These are phyloP conservation scores for Phytophthora kernoviae DNA, from an alignment of 352 stramenopile genomes.

Conservation along the genomic window DNA sequence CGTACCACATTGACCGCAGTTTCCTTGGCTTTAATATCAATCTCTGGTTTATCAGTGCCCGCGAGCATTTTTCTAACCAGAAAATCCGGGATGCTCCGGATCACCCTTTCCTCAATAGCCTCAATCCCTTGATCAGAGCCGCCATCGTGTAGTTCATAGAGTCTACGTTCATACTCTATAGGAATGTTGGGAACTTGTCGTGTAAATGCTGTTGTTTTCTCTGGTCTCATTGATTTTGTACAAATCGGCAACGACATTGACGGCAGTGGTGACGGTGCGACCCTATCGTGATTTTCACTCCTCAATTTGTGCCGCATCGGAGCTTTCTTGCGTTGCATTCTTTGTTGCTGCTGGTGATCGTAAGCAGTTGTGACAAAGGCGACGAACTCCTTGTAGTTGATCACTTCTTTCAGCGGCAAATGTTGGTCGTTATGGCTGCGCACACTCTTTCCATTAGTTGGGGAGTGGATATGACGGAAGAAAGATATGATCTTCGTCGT, in stretches of 20 bases:
- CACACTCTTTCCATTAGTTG: constrained; percentile 3
- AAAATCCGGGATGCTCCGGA: constrained; percentile 34
- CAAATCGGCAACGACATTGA: constrained; percentile 33
- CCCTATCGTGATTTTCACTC: constrained; percentile 1
- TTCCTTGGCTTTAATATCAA: constrained; percentile 10
- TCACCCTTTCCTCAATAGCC: constrained; percentile 26
- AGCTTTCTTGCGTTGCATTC: constrained; percentile 1
- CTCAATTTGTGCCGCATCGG: neutral
- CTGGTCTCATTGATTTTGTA: constrained; percentile 9
- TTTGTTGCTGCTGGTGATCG: constrained; percentile 37
- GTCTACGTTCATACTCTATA: constrained; percentile 13
- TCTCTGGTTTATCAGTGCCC: neutral
- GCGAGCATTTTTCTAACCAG: constrained; percentile 40
- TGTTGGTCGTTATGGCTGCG: constrained; percentile 9
- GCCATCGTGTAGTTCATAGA: constrained; percentile 25
- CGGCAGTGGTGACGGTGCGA: constrained; percentile 6
- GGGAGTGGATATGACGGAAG: constrained; percentile 57
- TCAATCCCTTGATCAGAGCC: constrained; percentile 3
- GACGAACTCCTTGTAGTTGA: constrained; percentile 81
- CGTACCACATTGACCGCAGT: constrained; percentile 19
- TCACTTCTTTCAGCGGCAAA: constrained; percentile 58
- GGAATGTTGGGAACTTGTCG: neutral
- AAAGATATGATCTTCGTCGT: constrained; percentile 68
- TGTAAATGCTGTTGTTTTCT: neutral
- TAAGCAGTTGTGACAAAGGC: constrained; percentile 69